Base-by-base conservation (phyloP, 2,329 filamentous ascomycete genomes). In the Fusarium mangiferae region DNA sequence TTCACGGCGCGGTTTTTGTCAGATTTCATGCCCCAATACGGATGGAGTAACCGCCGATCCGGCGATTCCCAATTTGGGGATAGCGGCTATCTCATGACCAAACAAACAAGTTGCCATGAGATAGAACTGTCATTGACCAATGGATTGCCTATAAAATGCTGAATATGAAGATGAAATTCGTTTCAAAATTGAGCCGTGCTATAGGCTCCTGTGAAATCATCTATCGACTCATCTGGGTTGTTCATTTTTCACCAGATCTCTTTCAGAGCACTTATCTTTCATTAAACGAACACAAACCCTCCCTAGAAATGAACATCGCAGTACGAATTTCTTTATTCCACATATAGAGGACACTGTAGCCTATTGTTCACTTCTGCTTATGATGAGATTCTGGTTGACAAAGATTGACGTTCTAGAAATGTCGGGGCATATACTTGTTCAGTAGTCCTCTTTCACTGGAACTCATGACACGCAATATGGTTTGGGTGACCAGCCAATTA, bases 11-110 rank as follows among this genome's bases (percentile, higher is more conserved):
- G 24, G 36, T 39, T 18, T 44, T 38, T 26, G 18, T 36, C 17
- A 24, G 51, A 54, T 54, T 36, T 38, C 51, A 5, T 17, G 24
- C 12, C 20, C 62, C 51, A 67, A 14, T 18, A 39, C 39, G 11
- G 36, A 67, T 67, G 2, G 2, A 51, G 64, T 46, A 67, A 52
- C 46, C 44, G 45, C 64, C 64, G 64, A 59, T n/a, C 48, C 48
- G 48, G 48, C 30, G 48, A 51, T 35, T 35, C 35, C 48, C 30
- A 14, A 5, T 24, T 20, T 35, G 3, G 48, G 48, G 1, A 51
- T 51, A 51, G 48, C 17, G 48, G 28, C 48, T 18, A 54, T 26
- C 9, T 20, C 22, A 15, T 4, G 13, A 18, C 7, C 48, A n/a
- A 24, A 51, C 3, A 33, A 49, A 49, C 48, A 51, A 20, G 17